Percentiles rank a stretch among this genome's conserved stretches.
Evolutionary conservation across 192 early-diverging fungal genomes (phyloP).

Genomic region (Linderina pennispora): DNA sequence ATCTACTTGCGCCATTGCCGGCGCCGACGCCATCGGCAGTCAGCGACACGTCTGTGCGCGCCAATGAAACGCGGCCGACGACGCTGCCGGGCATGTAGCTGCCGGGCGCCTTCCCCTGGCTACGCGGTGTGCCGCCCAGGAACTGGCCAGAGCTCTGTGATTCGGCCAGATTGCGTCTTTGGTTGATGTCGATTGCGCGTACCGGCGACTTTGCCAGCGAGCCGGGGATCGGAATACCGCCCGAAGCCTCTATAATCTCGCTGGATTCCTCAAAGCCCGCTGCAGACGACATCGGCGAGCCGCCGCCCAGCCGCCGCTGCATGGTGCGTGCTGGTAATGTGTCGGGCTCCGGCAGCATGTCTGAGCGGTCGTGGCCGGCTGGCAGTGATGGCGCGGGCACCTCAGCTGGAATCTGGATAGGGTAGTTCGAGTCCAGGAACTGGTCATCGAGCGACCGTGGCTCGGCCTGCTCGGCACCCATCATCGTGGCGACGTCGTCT

Average conservation of each 20-base stretch:
- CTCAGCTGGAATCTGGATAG: slow-evolving; percentile 46
- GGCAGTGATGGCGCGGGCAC: slow-evolving; percentile 16
- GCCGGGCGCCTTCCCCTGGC: slow-evolving; percentile 42
- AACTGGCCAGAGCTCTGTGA: slow-evolving; percentile 29
- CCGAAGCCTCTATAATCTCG: slow-evolving; percentile 3
- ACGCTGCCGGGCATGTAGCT: slow-evolving; percentile 50
- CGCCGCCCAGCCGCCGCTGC: slow-evolving; percentile 22
- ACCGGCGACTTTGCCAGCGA: slow-evolving; percentile 2
- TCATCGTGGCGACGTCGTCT: slow-evolving; percentile 3
- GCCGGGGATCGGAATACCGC: slow-evolving; percentile 4
- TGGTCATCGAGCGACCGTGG: slow-evolving; percentile 45
- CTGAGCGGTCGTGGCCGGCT: slow-evolving; percentile 33
- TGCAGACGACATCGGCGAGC: background rate
- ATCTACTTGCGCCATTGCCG: slow-evolving; percentile 39
- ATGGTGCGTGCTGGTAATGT: slow-evolving; percentile 35
- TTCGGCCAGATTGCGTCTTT: slow-evolving; percentile 2
- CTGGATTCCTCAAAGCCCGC: slow-evolving; percentile 18
- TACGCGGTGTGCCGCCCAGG: slow-evolving; percentile 42
- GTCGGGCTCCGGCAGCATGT: slow-evolving; percentile 42
- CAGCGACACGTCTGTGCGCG: slow-evolving; percentile 41
- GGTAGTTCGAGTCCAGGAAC: slow-evolving; percentile 45
- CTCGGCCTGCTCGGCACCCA: no score
- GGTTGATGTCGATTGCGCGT: slow-evolving; percentile 22
- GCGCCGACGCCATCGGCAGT: slow-evolving; percentile 45
- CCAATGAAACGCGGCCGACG: slow-evolving; percentile 41